Evolutionary conservation across 371 early-diverging fungal species (phyloP).

Genomic region (Blyttiomyces sp.): DNA sequence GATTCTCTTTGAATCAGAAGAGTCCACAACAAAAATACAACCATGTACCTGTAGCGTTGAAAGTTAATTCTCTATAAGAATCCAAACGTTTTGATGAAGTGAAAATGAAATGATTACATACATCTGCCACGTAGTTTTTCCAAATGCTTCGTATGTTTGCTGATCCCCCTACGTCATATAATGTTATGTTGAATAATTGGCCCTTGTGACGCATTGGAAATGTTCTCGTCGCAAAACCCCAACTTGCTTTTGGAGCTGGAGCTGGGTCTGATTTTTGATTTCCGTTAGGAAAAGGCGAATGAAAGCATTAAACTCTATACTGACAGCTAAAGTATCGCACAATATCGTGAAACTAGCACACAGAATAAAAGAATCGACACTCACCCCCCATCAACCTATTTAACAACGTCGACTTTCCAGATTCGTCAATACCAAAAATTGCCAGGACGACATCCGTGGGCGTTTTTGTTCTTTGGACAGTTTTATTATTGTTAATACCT

Average conservation of each 20-base stretch:
- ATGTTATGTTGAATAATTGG: too few species aligned
- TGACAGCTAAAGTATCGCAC: too few species aligned
- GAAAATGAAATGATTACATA: neutral
- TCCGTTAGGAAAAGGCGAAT: too few species aligned
- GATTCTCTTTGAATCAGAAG: conserved; percentile 15
- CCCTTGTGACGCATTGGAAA: too few species aligned
- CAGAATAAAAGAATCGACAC: too few species aligned
- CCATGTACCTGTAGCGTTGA: conserved; percentile 18
- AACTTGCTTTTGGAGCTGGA: conserved; percentile 11
- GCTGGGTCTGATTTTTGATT: conserved; percentile 11
- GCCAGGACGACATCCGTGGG: conserved; percentile 4
- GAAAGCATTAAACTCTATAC: too few species aligned
- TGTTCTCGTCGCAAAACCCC: conserved; percentile 22
- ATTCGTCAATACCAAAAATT: conserved; percentile 28
- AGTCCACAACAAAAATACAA: conserved; percentile 33
- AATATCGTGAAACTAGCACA: too few species aligned
- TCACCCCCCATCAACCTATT: conserved; percentile 26
- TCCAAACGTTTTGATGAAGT: too few species aligned
- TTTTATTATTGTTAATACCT: too few species aligned
- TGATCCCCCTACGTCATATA: conserved; percentile 36
- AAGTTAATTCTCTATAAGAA: neutral
- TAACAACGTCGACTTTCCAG: conserved; percentile 29
- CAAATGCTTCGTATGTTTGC: conserved; percentile 34
- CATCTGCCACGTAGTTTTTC: conserved; percentile 39
- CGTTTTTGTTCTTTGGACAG: too few species aligned